Conservation (phyloP, 306 rosid species). For the Vicia faba region DNA sequence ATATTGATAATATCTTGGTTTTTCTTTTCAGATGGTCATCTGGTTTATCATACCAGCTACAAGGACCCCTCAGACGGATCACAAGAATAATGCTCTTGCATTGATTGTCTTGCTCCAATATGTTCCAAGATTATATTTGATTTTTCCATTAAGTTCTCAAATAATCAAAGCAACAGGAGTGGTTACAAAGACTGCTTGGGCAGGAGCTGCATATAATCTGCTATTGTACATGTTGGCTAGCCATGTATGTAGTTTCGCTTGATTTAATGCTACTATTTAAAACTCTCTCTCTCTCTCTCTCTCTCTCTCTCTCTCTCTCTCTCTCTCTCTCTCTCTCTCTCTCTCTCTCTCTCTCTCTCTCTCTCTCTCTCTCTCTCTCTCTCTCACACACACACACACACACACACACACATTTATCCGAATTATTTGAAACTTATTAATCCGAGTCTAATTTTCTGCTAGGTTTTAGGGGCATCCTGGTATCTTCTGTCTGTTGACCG, state of each 20-base stretch:
- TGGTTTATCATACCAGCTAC: conserved; percentile 97
- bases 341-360: too few relatives aligned
- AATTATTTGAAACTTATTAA: conserved; percentile 15
- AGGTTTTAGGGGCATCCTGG: conserved; percentile 99
- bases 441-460: conserved; percentile 17
- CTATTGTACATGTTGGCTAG: conserved; percentile 95
- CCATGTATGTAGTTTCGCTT: conserved; percentile 64
- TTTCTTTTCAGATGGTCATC: conserved; percentile 76
- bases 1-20: conserved; percentile 28
- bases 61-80: conserved; percentile 63
- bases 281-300: too few relatives aligned
- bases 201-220: conserved; percentile 97
- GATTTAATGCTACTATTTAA: conserved; percentile 5
- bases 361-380: too few relatives aligned
- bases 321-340: too few relatives aligned
- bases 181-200: conserved; percentile 99
- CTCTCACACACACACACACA: too few relatives aligned
- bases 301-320: too few relatives aligned
- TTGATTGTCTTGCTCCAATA: conserved; percentile 92
- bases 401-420: conserved; percentile 1
- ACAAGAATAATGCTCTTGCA: conserved; percentile 93
- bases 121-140: conserved; percentile 92
- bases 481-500: conserved; percentile 89
- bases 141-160: conserved; percentile 86
- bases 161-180: conserved; percentile 94